Evolutionary conservation across 1,284 basidiomycete species (phyloP), one percentile per base, ranked within the genome.

Genomic region (Naganishia sp.): DNA sequence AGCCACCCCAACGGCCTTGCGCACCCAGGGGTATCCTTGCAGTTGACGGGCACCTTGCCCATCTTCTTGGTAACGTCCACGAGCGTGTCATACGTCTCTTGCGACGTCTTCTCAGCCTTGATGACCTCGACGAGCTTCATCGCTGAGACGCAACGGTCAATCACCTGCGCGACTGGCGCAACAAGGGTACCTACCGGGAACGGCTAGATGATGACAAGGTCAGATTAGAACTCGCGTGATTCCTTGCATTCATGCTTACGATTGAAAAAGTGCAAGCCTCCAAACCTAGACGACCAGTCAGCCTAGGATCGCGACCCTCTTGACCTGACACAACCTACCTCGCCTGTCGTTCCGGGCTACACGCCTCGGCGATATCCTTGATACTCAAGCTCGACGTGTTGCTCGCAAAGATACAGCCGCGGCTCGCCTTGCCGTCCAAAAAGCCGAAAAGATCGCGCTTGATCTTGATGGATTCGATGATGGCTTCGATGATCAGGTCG

Each of bases 41-140:
- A 85, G 9, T 79, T 77, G 31, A 86, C 84, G 13, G 84, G 81
- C 7, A 77, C 74, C 77, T 86, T 86, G 67, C 80, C 79, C 82
- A 85, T 83, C 64, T 76, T 71, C 68, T 80, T 76, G 55, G 82
- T 82, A 16, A 85, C 79, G 21, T 80, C 81, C 13, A 80, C 73
- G 11, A 86, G 75, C 1, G 82, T 74, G 33, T 82, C 72, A 64
- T 78, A 81, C 0, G 83, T 82, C 59, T 78, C 79, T n/a, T 82
- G 77, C 25, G 76, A 79, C 18, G 84, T 86, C 64, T 82, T 69
- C 42, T 74, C 69, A 25, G 83, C 83, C 53, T 80, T 77, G 65
- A 85, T 81, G 66, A 85, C 79, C 76, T 86, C 84, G 56, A 86
- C 83, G 44, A 83, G 79, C 75, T 85, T 84, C 84, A 86, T 86